These are phyloP conservation scores for Yamagishiella unicocca DNA, from an alignment of 139 green algal species.

Conservation along the genomic window DNA sequence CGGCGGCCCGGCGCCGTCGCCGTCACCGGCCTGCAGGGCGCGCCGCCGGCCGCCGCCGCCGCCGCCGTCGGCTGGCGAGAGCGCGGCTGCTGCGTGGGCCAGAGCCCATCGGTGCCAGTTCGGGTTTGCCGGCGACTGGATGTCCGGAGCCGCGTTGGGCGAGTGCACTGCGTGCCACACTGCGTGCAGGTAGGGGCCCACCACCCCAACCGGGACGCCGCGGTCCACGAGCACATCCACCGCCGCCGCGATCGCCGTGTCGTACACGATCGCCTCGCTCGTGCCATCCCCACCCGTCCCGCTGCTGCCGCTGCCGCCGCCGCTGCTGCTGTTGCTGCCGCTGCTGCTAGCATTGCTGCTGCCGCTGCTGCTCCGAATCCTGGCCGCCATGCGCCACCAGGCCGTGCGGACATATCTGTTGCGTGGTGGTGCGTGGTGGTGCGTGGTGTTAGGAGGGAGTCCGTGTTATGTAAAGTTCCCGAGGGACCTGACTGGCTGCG, in stretches of 20 bases:
- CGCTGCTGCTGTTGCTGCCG: not conserved
- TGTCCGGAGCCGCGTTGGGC: constrained; percentile 12
- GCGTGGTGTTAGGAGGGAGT: too few relatives aligned
- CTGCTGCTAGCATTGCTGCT: not conserved
- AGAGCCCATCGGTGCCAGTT: constrained; percentile 10
- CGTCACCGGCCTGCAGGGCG: not conserved
- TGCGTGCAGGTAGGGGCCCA: not conserved
- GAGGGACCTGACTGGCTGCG: too few relatives aligned
- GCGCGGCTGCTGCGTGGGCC: not conserved
- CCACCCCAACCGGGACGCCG: not conserved
- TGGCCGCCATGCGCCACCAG: constrained; percentile 10
- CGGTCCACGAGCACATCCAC: not conserved
- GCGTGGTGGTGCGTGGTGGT: too few relatives aligned
- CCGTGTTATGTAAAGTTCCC: too few relatives aligned
- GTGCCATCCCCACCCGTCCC: not conserved
- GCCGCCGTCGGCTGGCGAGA: not conserved
- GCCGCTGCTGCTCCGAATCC: not conserved
- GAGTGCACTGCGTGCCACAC: not conserved
- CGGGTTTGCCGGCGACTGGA: not conserved
- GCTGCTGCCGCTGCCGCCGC: not conserved
- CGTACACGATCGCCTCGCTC: not conserved
- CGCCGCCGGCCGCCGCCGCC: not conserved
- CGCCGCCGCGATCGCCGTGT: not conserved
- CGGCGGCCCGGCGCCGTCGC: not conserved
- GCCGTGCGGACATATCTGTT: not conserved